Percentiles rank a stretch among this genome's conserved stretches.
Evolutionary conservation across 139 green algal genomes (phyloP).

Genomic region (Nannochloris sp.): DNA sequence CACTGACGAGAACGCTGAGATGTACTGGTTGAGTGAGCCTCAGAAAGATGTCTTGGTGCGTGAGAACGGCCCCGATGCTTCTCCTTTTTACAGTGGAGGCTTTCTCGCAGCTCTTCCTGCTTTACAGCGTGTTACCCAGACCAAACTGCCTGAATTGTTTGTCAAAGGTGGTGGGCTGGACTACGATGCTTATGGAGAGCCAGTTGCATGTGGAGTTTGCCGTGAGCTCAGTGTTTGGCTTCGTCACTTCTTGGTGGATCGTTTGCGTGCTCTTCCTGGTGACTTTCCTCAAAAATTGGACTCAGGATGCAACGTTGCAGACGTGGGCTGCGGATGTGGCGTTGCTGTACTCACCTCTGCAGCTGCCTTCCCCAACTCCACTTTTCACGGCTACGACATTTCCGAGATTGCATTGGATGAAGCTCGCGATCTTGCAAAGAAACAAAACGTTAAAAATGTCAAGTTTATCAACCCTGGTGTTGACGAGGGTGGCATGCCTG

Average conservation of each 20-base stretch:
- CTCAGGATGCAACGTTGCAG: slow-evolving; percentile 13
- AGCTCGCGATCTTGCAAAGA: neutral
- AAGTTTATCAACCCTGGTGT: slow-evolving; percentile 13
- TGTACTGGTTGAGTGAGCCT: slow-evolving; percentile 17
- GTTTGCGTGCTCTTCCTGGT: neutral
- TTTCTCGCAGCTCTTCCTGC: neutral
- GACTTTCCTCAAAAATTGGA: slow-evolving; percentile 10
- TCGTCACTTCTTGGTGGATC: slow-evolving; percentile 19
- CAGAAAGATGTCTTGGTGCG: slow-evolving; percentile 17
- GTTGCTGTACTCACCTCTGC: slow-evolving; percentile 7
- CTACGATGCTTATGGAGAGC: slow-evolving; percentile 8
- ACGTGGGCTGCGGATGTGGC: slow-evolving; percentile 23
- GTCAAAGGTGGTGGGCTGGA: slow-evolving; percentile 9
- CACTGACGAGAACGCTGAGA: slow-evolving; percentile 4
- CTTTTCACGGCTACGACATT: slow-evolving; percentile 20
- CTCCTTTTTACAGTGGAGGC: slow-evolving; percentile 11
- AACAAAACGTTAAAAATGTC: slow-evolving; percentile 9
- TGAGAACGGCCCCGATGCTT: slow-evolving; percentile 9
- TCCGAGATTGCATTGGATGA: slow-evolving; percentile 4
- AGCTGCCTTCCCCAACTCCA: slow-evolving; percentile 11
- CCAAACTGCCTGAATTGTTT: slow-evolving; percentile 9
- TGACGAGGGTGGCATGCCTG: slow-evolving; percentile 10
- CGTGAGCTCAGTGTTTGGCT: slow-evolving; percentile 18
- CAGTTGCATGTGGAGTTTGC: slow-evolving; percentile 14
- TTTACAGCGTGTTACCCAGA: neutral